Base-by-base conservation (phyloP, 164 flowering plant species). In the Pachysandra terminalis region DNA sequence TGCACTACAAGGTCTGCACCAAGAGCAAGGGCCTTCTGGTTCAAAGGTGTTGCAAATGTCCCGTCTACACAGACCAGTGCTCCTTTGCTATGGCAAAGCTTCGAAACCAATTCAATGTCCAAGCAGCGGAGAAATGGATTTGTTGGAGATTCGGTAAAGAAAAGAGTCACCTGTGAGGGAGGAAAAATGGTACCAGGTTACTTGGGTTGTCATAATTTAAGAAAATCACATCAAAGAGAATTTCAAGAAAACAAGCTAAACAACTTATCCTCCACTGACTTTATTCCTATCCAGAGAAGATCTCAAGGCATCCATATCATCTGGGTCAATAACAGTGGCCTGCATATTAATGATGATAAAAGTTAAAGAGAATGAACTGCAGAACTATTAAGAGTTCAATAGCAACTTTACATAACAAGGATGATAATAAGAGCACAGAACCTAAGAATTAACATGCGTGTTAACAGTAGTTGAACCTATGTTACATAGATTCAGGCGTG, bases 121-220 rank as follows among this genome's bases (percentile, higher is more conserved):
- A 96, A 88, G 74, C 97, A 90, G 71, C 98, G 84, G 52, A 96
- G 87, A 77, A 86, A 96, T 37, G 99, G 99, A 69, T 96, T 96
- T 25, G 99, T 96, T 55, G 99, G 99, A 65, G 97, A 92, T 77
- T 93, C 99, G 4, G 99, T 89, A 72, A 92, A 96, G 91, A 90
- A 96, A 63, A 96, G 91, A 26, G 86, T 70, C 26, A 90, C 98
- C 99, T 96, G 90, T 77, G 1, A 10, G 79, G 5, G 19, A 15
- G 69, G 55, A 57, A 19, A 1, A 63, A 54, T 19, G 40, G 19
- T 25, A 53, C 22, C 21, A 62, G 53, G 10, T 68, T 9, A 61
- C 37, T 45, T 59, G 56, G 53, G 15, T 25, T n/a, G 9, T 45
- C 27, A 63, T 17, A 59, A 26, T 13, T n/a, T 40, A 73, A 14